phyloP scores from a whole-genome alignment of 2,329 filamentous ascomycete genomes.

The Amylocarpus encephaloides region DNA sequence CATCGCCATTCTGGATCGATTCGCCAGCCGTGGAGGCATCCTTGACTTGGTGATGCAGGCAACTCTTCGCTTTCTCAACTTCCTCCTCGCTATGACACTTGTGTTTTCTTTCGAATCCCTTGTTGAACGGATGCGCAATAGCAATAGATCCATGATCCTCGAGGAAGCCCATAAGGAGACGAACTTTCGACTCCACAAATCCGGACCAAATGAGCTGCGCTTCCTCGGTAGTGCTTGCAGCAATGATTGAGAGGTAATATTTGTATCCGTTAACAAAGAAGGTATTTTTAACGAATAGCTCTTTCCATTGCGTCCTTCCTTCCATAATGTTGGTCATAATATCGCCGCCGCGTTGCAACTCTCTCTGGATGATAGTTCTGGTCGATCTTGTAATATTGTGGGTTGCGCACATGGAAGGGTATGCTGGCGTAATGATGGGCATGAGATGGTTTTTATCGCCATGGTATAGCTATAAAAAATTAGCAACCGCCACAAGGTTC shows the following conservation, averaged over 20 bases:
- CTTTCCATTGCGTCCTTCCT: slow-evolving; percentile 74
- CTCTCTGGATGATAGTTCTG: slow-evolving; percentile 73
- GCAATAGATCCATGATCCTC: slow-evolving; percentile 76
- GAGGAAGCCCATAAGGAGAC: slow-evolving; percentile 74
- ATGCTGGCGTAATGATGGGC: slow-evolving; percentile 97
- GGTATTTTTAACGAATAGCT: slow-evolving; percentile 80
- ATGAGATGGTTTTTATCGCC: slow-evolving; percentile 79
- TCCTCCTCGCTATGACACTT: slow-evolving; percentile 57
- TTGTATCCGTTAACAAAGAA: slow-evolving; percentile 94
- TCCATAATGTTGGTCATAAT: slow-evolving; percentile 75
- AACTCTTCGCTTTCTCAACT: slow-evolving; percentile 53
- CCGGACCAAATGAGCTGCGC: slow-evolving; percentile 84
- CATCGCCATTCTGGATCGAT: slow-evolving; percentile 28
- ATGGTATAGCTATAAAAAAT: slow-evolving; percentile 16
- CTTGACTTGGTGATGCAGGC: slow-evolving; percentile 49
- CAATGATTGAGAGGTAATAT: slow-evolving; percentile 87
- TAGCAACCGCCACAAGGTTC: slow-evolving; percentile 20
- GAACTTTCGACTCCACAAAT: slow-evolving; percentile 87
- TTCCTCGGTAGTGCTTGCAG: slow-evolving; percentile 76
- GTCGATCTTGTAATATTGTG: slow-evolving; percentile 89
- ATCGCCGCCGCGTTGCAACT: slow-evolving; percentile 70
- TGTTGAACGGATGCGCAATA: slow-evolving; percentile 85
- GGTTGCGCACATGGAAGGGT: slow-evolving; percentile 95
- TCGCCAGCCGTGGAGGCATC: slow-evolving; percentile 27
- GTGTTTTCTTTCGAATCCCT: slow-evolving; percentile 82